These are phyloP conservation scores for Wickerhamomyces tratensis DNA, from an alignment of 805 yeast genomes.

Conservation along the genomic window DNA sequence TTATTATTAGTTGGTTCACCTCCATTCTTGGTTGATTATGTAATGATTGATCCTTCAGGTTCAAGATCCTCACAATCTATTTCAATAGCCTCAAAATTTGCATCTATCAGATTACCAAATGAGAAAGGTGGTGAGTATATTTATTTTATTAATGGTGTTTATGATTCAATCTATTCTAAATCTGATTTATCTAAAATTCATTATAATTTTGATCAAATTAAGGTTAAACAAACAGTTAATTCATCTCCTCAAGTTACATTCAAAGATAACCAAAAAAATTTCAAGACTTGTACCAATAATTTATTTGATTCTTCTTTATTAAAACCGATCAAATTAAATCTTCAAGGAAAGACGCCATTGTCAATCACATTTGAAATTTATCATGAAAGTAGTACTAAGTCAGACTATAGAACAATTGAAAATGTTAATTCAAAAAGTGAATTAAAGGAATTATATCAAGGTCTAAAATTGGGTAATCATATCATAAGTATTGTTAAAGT, in stretches of 20 bases:
- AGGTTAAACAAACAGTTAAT: conserved; percentile 42
- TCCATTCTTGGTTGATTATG: conserved; percentile 65
- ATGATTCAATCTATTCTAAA: conserved; percentile 52
- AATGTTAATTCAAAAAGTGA: conserved; percentile 31
- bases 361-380: conserved; percentile 44
- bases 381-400: conserved; percentile 49
- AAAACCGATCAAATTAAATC: conserved; percentile 44
- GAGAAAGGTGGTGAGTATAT: conserved; percentile 49
- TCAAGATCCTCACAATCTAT: conserved; percentile 24
- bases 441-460: conserved; percentile 35
- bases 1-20: conserved; percentile 45
- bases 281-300: conserved; percentile 39
- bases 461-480: conserved; percentile 64
- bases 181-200: conserved; percentile 22
- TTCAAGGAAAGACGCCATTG: conserved; percentile 57
- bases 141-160: conserved; percentile 50
- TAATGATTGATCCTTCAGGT: conserved; percentile 51
- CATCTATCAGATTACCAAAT: conserved; percentile 34
- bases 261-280: conserved; percentile 32
- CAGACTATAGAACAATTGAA: conserved; percentile 34
- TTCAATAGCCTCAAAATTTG: conserved; percentile 43
- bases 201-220: conserved; percentile 23
- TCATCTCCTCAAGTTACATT: conserved; percentile 55
- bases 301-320: conserved; percentile 24
- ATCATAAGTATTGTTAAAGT: conserved; percentile 46